Percentiles rank a stretch among this genome's conserved stretches.
These are phyloP conservation scores for Quercus variabilis DNA, from an alignment of 306 rosid species.

Conservation along the genomic window DNA sequence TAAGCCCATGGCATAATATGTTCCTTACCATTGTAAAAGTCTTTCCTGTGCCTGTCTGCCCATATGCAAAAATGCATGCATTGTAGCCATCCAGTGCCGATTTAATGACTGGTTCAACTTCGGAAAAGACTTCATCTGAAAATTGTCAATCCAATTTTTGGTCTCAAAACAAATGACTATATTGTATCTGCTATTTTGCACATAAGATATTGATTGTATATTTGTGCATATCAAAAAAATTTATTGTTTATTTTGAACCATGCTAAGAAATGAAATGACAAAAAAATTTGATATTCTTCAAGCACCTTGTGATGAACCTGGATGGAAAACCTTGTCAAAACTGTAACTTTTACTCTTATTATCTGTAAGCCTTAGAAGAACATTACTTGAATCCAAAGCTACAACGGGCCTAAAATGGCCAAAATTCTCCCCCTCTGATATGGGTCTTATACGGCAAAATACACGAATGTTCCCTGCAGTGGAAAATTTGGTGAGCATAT, in stretches of 20 bases:
- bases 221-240: neutral
- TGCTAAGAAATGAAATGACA: neutral
- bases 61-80: conserved; percentile 41
- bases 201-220: neutral
- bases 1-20: neutral
- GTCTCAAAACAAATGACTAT: neutral
- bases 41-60: conserved; percentile 47
- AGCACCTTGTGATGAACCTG: conserved; percentile 41
- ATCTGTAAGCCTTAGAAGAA: conserved; percentile 26
- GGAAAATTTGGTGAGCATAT: conserved; percentile 1
- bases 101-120: conserved; percentile 36
- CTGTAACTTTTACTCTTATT: conserved; percentile 32
- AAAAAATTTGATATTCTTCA: conserved; percentile 4
- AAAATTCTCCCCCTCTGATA: conserved; percentile 21
- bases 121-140: conserved; percentile 38
- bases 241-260: neutral
- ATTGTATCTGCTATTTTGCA: neutral
- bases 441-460: conserved; percentile 37
- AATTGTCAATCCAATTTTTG: neutral
- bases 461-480: conserved; percentile 41
- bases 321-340: conserved; percentile 34
- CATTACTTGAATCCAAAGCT: conserved; percentile 28
- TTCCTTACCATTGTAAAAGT: conserved; percentile 41
- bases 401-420: conserved; percentile 14
- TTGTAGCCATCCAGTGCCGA: conserved; percentile 41